Conservation (phyloP, 257 asterid genomes). For the Rubia yunnanensis region DNA sequence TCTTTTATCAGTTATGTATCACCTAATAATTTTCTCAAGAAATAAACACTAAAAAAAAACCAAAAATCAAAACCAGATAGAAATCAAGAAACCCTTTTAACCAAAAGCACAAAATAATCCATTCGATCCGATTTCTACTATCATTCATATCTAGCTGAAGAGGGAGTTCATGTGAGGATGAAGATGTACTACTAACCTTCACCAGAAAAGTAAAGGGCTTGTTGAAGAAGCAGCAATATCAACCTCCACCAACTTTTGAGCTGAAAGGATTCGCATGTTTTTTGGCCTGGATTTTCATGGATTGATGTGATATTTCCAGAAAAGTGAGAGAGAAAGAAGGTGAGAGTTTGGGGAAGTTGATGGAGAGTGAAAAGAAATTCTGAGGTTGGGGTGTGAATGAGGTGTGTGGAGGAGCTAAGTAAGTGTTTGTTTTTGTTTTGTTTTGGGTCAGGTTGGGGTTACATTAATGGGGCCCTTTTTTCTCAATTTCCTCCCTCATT, state of each 20-base stretch:
- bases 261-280: background rate
- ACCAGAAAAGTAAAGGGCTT: conserved; percentile 11
- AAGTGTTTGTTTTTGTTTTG: conserved; percentile 16
- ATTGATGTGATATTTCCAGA: background rate
- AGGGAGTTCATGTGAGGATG: background rate
- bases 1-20: too few relatives aligned
- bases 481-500: background rate
- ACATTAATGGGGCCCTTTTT: background rate
- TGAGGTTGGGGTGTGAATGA: conserved; percentile 17
- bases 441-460: background rate
- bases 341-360: conserved; percentile 27
- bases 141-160: background rate
- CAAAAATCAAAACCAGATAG: too few relatives aligned
- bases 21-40: too few relatives aligned
- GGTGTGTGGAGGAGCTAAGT: conserved; percentile 6
- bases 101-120: too few relatives aligned
- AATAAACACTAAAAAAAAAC: too few relatives aligned
- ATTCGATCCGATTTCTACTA: background rate
- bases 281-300: conserved; percentile 21
- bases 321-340: conserved; percentile 2
- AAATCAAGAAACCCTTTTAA: background rate
- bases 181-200: conserved; percentile 16
- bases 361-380: conserved; percentile 3
- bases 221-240: conserved; percentile 13
- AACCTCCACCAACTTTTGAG: conserved; percentile 18